Conservation (phyloP, 2,329 filamentous ascomycete genomes). For the Epichloe amarillans region DNA sequence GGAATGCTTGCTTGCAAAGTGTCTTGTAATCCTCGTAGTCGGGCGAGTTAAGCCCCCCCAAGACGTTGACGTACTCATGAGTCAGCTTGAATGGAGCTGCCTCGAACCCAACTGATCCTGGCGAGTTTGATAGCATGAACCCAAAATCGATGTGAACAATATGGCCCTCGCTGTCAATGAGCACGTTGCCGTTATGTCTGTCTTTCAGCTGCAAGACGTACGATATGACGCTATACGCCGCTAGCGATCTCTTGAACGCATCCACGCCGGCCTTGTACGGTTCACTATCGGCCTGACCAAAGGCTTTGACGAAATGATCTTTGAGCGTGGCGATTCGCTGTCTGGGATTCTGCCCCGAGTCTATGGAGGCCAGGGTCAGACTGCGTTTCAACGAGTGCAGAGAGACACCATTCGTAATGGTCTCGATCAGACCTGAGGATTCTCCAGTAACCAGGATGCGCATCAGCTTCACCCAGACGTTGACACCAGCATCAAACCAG, state of each 20-base stretch:
- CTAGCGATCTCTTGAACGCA: conserved; percentile 69
- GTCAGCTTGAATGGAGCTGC: conserved; percentile 79
- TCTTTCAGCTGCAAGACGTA: conserved; percentile 79
- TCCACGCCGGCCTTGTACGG: conserved; percentile 59
- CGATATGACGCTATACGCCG: conserved; percentile 74
- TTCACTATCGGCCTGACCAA: conserved; percentile 56
- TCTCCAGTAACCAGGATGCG: conserved; percentile 76
- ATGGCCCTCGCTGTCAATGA: conserved; percentile 75
- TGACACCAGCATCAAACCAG: conserved; percentile 59
- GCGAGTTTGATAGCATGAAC: conserved; percentile 81
- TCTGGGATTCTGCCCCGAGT: conserved; percentile 57
- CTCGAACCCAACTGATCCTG: conserved; percentile 73
- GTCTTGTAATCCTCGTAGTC: conserved; percentile 66
- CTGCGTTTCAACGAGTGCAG: conserved; percentile 74
- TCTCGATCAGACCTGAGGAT: conserved; percentile 73
- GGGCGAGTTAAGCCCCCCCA: conserved; percentile 61
- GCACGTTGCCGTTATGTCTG: conserved; percentile 73
- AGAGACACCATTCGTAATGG: conserved; percentile 80
- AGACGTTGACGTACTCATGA: conserved; percentile 72
- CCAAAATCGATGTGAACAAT: conserved; percentile 85
- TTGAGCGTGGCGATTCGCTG: conserved; percentile 67
- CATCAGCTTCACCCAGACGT: conserved; percentile 85
- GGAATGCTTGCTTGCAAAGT: conserved; percentile 72
- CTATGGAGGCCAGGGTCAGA: conserved; percentile 61
- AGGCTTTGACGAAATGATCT: conserved; percentile 72